Base-by-base conservation (phyloP, 352 stramenopile species). In the Pythium myriotylum region DNA sequence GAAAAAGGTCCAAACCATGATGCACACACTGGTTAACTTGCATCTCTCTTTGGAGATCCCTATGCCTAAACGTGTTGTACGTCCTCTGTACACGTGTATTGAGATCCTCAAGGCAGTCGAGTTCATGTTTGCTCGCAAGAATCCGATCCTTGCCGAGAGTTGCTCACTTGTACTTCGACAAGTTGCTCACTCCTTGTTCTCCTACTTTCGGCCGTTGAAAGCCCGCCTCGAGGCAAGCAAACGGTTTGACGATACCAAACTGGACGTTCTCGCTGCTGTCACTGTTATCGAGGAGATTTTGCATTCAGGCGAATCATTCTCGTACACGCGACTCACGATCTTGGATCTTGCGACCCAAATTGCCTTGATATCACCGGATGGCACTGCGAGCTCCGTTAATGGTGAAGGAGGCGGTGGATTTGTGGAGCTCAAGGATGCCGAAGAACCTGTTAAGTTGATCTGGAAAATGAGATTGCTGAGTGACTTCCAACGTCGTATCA, bases 81-180 rank as follows among this genome's bases (percentile, higher is more conserved):
- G 83, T n/a, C 86, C 89, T 3, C 49, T 97, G 41, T 90, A 96
- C 56, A 93, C 82, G 13, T 95, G 93, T 49, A 89, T 97, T 46
- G 88, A 97, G 41, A 89, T 97, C 32, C 64, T 97, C 23, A 98
- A 98, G 70, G 85, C 86, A 3, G 88, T 98, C 29, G 91, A 98
- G 65, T 96, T 97, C 54, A 96, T 97, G 88, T 91, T 97, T 62
- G 85, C 86, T 14, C 70, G 87, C 16, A 95, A 95, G 57, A 93
- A 92, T 62, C 84, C 86, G 5, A 85, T 94, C 24, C 50, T 95
- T 41, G 77, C 80, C 0, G 85, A 95, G 62, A 89, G 73, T 14
- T 79, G 79, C 16, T 87, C 85, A 2, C 75, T 94, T 17, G 62
- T 95, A 41, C 54, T 95, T 19, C 76, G 84, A 0, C 86, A 94